Evolutionary conservation across 768 basidiomycete species (phyloP), one percentile per base, ranked within the genome.

Genomic region (Lyophyllum semitale): DNA sequence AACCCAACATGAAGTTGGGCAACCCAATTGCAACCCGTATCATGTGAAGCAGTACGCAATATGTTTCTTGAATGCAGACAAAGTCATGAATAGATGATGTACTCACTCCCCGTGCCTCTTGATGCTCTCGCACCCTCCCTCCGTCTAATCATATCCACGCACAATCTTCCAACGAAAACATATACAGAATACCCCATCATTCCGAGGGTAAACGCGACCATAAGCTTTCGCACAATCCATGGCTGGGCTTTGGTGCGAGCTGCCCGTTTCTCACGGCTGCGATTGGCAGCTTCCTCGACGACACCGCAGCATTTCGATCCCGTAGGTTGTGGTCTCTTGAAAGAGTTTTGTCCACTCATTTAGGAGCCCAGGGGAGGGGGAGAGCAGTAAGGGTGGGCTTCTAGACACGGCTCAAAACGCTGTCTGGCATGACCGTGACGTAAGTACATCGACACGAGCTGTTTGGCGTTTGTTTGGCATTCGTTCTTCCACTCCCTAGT

Each of bases 161-260:
- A 89, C 7, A 94, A 77, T 51, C 85, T 71, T 0, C 79, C 89
- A 23, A 91, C 78, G 65, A 93, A 93, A 2, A 94, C 93, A 67
- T 95, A 96, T 23, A 70, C 75, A 4, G 85, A 66, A 69, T 93
- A 94, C 1, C 71, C 84, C 56, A 85, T 79, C 54, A 94, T 74
- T 0, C 75, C 87, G 20, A 81, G 15, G 0, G 84, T 80, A 2
- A 94, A 48, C 4, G 71, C 77, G 25, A 93, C 76, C 63, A 85
- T 75, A 32, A 90, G 61, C 74, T 94, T 94, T 68, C 79, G 82
- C 23, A 82, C 76, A 47, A 89, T 71, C 90, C 90, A 93, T 51
- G 90, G 87, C 56, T 89, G 89, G 0, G 83, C 81, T 56, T 73
- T 80, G 7, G 69, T 68, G 46, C 75, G 65, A n/a, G 68, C 67